These are phyloP conservation scores for Euryodendron excelsum DNA, from an alignment of 148 eudicot genomes.

Conservation along the genomic window DNA sequence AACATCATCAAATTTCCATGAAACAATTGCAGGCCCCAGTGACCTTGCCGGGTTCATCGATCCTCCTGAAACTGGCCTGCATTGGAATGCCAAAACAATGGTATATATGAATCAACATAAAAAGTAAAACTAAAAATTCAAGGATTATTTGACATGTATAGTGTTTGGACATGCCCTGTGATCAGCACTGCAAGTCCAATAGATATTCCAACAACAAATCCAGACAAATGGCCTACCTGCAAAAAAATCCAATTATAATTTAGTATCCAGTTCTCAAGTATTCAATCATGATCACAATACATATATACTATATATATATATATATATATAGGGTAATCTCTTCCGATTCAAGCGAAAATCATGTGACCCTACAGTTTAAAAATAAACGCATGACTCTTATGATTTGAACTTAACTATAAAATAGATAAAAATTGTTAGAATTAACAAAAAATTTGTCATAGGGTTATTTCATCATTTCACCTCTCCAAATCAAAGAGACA, in stretches of 20 bases:
- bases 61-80: slow-evolving; percentile 86
- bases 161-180: slow-evolving; percentile 48
- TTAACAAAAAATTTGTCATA: too few relatives aligned
- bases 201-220: slow-evolving; percentile 62
- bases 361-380: too few relatives aligned
- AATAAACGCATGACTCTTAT: too few relatives aligned
- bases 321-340: too few relatives aligned
- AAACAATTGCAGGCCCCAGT: slow-evolving; percentile 72
- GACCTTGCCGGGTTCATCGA: slow-evolving; percentile 92
- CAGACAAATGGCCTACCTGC: slow-evolving; percentile 57
- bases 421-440: too few relatives aligned
- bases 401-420: too few relatives aligned
- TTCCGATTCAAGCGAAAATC: too few relatives aligned
- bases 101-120: not conserved
- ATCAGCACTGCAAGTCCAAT: slow-evolving; percentile 76
- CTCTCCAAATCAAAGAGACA: too few relatives aligned
- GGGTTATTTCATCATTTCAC: too few relatives aligned
- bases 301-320: too few relatives aligned
- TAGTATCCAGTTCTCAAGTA: not conserved
- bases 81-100: not conserved
- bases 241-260: slow-evolving; percentile 2
- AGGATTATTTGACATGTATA: not conserved
- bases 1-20: slow-evolving; percentile 56
- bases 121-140: not conserved
- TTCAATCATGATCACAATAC: not conserved